phyloP scores from a whole-genome alignment of 257 asterid species.

The Forsythia suspensa region DNA sequence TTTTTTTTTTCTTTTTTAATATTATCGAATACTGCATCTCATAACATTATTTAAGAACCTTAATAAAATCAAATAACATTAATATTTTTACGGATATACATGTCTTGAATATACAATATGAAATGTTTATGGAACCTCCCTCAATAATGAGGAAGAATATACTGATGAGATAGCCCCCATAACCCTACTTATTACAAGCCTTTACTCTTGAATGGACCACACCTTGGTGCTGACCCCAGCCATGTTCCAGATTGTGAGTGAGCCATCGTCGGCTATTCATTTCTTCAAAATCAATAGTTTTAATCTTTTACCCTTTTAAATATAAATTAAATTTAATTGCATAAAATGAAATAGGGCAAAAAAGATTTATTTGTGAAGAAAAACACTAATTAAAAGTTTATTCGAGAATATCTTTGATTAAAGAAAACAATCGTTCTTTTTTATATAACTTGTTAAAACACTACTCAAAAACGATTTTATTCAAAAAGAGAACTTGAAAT shows the following conservation, averaged over 20 bases:
- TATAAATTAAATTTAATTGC: background rate
- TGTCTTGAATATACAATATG: background rate
- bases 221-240: background rate
- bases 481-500: too few species aligned
- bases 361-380: too few species aligned
- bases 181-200: conserved; percentile 25
- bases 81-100: background rate
- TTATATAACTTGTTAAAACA: too few species aligned
- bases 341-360: too few species aligned
- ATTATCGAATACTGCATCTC: background rate
- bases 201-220: conserved; percentile 24
- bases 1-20: background rate
- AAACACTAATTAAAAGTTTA: too few species aligned
- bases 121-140: background rate
- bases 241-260: background rate
- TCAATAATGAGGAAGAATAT: background rate
- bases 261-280: background rate
- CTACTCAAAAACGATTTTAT: too few species aligned
- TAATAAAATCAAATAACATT: background rate
- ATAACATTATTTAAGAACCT: background rate
- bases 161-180: conserved; percentile 19
- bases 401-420: background rate
- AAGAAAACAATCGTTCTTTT: background rate
- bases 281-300: background rate
- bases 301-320: background rate